Evolutionary conservation across 1,284 basidiomycete genomes (phyloP).

Genomic region (Cryptococcus depauperatus): DNA sequence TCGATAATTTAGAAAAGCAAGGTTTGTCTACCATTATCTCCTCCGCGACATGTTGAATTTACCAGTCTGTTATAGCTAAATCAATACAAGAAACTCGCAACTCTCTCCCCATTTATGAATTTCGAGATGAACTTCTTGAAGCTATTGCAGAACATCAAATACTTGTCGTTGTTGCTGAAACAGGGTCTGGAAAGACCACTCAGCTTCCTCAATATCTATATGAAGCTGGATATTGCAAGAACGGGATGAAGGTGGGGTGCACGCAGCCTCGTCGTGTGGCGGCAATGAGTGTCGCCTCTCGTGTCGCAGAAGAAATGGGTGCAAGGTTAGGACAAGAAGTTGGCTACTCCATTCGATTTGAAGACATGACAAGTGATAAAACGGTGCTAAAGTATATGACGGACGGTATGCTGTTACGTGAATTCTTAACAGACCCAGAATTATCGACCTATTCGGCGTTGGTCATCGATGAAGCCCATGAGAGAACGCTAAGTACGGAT

Average conservation of each 20-base stretch:
- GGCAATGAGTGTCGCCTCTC: slow-evolving; percentile 97
- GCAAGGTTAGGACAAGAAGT: slow-evolving; percentile 93
- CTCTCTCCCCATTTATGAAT: slow-evolving; percentile 79
- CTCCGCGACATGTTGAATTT: background rate
- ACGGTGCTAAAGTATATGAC: slow-evolving; percentile 98
- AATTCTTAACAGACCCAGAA: slow-evolving; percentile 92
- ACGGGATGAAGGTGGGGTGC: slow-evolving; percentile 86
- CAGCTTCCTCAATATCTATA: slow-evolving; percentile 97
- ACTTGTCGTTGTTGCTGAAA: slow-evolving; percentile 85
- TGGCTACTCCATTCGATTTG: slow-evolving; percentile 97
- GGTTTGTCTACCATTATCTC: slow-evolving; percentile 50
- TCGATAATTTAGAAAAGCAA: slow-evolving; percentile 83
- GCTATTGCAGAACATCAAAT: slow-evolving; percentile 88
- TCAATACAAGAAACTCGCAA: slow-evolving; percentile 85
- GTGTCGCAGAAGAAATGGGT: slow-evolving; percentile 98
- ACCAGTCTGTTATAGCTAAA: slow-evolving; percentile 52
- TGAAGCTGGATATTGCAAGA: slow-evolving; percentile 87
- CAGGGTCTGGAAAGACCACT: slow-evolving; percentile 95
- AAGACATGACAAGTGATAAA: slow-evolving; percentile 98
- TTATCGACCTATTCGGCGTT: slow-evolving; percentile 83
- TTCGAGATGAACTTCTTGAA: slow-evolving; percentile 74
- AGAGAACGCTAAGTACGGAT: slow-evolving; percentile 90
- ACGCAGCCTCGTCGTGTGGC: slow-evolving; percentile 98
- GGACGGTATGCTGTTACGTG: slow-evolving; percentile 92
- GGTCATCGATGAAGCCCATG: slow-evolving; percentile 96